phyloP scores from a whole-genome alignment of 176 grass and related monocot genomes.

The Pharus latifolius region DNA sequence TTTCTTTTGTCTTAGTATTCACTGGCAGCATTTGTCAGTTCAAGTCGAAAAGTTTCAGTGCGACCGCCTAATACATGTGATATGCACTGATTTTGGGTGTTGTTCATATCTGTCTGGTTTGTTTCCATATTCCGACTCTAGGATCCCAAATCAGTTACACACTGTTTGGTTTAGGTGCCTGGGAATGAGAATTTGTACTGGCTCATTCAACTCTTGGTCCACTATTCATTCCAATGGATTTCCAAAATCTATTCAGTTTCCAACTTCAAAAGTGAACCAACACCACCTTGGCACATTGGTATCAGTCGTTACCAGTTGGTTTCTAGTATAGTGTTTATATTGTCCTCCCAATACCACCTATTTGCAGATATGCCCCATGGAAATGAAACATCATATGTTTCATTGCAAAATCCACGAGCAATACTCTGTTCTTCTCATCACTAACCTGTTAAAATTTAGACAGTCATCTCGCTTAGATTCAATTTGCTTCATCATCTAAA shows the following conservation, averaged over 20 bases:
- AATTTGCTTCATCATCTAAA: background rate
- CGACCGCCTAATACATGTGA: background rate
- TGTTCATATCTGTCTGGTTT: background rate
- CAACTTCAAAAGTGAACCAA: too few relatives aligned
- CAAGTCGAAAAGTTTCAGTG: background rate
- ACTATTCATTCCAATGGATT: too few relatives aligned
- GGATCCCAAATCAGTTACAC: too few relatives aligned
- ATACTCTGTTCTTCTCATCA: background rate
- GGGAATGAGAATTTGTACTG: too few relatives aligned
- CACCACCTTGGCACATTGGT: too few relatives aligned
- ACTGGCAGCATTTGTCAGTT: background rate
- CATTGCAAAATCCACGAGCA: background rate
- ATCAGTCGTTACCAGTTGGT: too few relatives aligned
- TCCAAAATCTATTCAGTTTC: too few relatives aligned
- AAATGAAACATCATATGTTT: too few relatives aligned
- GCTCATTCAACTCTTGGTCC: too few relatives aligned
- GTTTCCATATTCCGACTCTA: background rate
- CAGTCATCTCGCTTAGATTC: background rate
- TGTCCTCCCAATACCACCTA: background rate
- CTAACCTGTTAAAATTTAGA: background rate
- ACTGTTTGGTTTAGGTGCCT: too few relatives aligned
- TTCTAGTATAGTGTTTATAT: too few relatives aligned
- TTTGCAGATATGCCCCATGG: too few relatives aligned
- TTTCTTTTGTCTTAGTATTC: background rate
- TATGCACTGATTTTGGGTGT: background rate